Evolutionary conservation across 2,329 filamentous ascomycete species (phyloP), one percentile per base, ranked within the genome.

Genomic region (Sporothrix schenckii): DNA sequence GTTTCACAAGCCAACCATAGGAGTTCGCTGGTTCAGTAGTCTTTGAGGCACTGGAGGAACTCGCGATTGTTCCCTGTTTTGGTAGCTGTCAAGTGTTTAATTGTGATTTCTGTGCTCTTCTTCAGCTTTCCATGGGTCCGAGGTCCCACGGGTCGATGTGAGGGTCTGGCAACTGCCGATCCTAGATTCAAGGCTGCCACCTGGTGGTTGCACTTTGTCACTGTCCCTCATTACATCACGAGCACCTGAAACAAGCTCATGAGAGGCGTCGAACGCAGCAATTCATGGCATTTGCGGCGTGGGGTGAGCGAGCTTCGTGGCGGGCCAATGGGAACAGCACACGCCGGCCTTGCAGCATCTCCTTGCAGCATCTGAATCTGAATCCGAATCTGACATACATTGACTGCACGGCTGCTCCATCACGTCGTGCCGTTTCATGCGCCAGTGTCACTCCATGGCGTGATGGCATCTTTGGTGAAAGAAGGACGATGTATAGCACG

Each of bases 251-350:
- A 68, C 52, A 68, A 30, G 66, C 52, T 44, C 52, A 39, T 30
- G 66, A 58, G 65, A 68, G 66, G 66, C 41, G 66, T 44, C 34
- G 34, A 68, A 52, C 52, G 10, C 41, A 49, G 66, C 52, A 49
- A n/a, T 61, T 30, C 10, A 19, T 27, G 30, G 41, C 41, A n/a
- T 16, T 41, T 14, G 5, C 16, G 7, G 53, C 53, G 30, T 34
- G 13, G 24, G 0, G 14, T 49, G 44, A 19, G 14, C 14, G 14
- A 49, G 44, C 44, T 30, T 34, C 27, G 13, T 34, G 27, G 54
- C n/a, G 30, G 14, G n/a, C 58, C 58, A 63, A 47, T 50, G 10
- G 24, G 44, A 7, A n/a, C 24, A 13, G 44, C 61, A 50, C 21
- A 65, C 34, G 44, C 21, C 39, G 39, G 16, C 21, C 27, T 19